Evolutionary conservation across 176 grass and related monocot genomes (phyloP), one percentile per base, ranked within the genome.

Genomic region (Oryza longistaminata): DNA sequence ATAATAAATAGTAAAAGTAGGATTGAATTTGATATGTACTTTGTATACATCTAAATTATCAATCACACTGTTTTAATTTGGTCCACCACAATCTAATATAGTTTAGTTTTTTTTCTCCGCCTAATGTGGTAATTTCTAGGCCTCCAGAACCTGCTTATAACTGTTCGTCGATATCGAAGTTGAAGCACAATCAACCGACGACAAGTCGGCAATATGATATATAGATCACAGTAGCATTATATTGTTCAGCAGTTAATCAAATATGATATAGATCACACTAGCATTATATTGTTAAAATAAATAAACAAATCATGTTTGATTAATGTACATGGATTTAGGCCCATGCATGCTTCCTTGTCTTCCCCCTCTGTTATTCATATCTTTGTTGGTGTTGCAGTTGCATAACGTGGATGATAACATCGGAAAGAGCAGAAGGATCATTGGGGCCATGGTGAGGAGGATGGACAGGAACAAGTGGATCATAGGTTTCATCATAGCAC

Each of bases 381-480:
- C 55, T 82, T 90, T 21, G 29, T 29, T 86, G 46, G 14, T 29
- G 67, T 42, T 69, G 64, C 53, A 97, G 95, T 70, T 97, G 70
- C 60, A 93, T 26, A 86, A 60, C 0, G 91, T 88, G 49, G 93
- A 98, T 81, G 83, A 71, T 81, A 95, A 92, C 14, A 9, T 98
- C 44, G 66, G 85, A 34, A 95, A 93, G 82, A 92, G 95, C 85
- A 95, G 80, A 74, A 95, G 66, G 89, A 89, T 88, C 16, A 87
- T 95, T 29, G 61, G 85, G 7, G 85, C 79, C 71, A 98, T 98
- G 93, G 83, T 80, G 70, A 91, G 86, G 70, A 93, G 91, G 74
- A 98, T 98, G 95, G 93, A 95, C 81, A 84, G 10, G 76, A 92
- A 93, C 82, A 98, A 98, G 79, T 95, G 87, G 88, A 93, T 93